Evolutionary conservation across 768 basidiomycete species (phyloP).

Genomic region (Nidularia sp.): DNA sequence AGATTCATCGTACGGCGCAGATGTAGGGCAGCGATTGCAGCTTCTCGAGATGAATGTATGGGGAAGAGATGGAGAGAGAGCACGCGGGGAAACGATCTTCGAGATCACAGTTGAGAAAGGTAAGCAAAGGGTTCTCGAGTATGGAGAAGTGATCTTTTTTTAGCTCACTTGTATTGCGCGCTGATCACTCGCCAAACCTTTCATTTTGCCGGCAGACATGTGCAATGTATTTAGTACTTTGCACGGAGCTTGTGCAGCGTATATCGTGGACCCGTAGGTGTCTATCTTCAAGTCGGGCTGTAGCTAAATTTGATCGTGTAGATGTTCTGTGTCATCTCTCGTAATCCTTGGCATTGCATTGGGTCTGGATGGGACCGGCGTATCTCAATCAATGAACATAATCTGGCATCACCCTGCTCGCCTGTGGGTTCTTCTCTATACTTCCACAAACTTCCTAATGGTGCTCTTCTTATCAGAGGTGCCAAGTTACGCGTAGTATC

Average conservation of each 20-base stretch:
- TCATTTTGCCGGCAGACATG: conserved; percentile 40
- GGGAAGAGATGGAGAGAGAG: conserved; percentile 7
- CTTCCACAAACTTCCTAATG: neutral
- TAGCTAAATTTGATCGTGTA: conserved; percentile 9
- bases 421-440: conserved; percentile 15
- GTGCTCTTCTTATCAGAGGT: conserved; percentile 23
- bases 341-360: conserved; percentile 33
- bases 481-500: conserved; percentile 35
- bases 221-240: conserved; percentile 41
- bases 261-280: conserved; percentile 50
- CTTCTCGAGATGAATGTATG: conserved; percentile 31
- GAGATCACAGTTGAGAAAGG: conserved; percentile 35
- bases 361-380: conserved; percentile 38
- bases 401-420: conserved; percentile 42
- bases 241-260: conserved; percentile 56
- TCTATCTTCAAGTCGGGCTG: neutral
- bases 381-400: conserved; percentile 48
- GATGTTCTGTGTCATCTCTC: conserved; percentile 40
- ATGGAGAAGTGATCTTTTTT: neutral
- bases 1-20: conserved; percentile 30
- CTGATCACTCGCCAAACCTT: neutral
- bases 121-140: conserved; percentile 5
- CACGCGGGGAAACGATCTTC: conserved; percentile 27
- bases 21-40: conserved; percentile 31
- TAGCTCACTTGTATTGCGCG: neutral